Conservation (phyloP, 2,329 filamentous ascomycete genomes). For the Neonectria sp. region DNA sequence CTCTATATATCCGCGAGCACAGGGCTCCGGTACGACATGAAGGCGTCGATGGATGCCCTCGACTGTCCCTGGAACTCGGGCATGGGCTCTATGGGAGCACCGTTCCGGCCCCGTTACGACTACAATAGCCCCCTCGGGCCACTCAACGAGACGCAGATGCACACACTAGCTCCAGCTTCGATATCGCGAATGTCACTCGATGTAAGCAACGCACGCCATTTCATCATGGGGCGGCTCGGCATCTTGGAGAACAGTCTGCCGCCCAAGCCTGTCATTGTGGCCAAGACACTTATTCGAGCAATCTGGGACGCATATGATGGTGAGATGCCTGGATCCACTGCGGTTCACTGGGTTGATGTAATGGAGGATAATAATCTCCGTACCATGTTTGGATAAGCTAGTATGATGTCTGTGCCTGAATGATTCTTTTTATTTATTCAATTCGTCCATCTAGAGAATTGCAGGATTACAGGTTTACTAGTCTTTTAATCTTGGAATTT, state of each 20-base stretch:
- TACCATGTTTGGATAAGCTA: conserved; percentile 51
- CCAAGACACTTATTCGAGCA: conserved; percentile 57
- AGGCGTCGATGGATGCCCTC: conserved; percentile 36
- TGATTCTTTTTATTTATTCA: background rate
- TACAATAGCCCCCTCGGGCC: conserved; percentile 24
- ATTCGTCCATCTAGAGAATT: too few species aligned
- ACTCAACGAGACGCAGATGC: conserved; percentile 29
- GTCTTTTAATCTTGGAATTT: background rate
- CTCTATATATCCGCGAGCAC: conserved; percentile 56
- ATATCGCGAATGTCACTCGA: conserved; percentile 52
- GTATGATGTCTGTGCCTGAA: background rate
- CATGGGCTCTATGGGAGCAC: conserved; percentile 21
- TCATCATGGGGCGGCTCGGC: conserved; percentile 56
- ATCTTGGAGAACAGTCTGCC: conserved; percentile 57
- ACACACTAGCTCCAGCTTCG: conserved; percentile 18
- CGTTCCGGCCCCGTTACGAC: conserved; percentile 20
- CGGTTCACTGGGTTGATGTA: conserved; percentile 61
- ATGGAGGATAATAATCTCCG: conserved; percentile 55
- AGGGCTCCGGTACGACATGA: conserved; percentile 49
- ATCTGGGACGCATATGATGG: conserved; percentile 60
- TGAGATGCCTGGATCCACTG: conserved; percentile 49
- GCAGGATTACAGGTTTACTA: background rate
- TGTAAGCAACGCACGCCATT: conserved; percentile 56
- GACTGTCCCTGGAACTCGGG: conserved; percentile 29
- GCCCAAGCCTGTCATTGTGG: conserved; percentile 59